Evolutionary conservation across 1,284 basidiomycete genomes (phyloP).

Genomic region (Microbotryum saponariae): DNA sequence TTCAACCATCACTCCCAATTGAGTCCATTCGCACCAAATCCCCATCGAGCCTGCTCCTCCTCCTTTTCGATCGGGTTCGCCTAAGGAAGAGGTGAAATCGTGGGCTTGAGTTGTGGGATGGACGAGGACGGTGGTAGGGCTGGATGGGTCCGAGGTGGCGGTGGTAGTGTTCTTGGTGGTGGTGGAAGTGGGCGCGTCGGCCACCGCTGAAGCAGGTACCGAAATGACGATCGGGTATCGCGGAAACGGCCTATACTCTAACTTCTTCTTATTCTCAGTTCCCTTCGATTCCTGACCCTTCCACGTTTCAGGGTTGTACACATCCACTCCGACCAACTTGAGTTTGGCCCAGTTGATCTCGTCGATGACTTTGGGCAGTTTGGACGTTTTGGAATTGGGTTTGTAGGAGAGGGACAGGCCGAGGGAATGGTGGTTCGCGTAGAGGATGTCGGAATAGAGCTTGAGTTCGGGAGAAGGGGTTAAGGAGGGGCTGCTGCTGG

Average conservation of each 20-base stretch:
- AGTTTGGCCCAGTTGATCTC: constrained; percentile 52
- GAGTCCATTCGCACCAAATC: constrained; percentile 86
- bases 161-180: constrained; percentile 37
- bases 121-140: constrained; percentile 46
- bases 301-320: constrained; percentile 55
- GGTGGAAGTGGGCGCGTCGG: constrained; percentile 3
- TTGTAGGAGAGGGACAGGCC: constrained; percentile 70
- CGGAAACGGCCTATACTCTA: constrained; percentile 25
- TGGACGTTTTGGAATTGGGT: constrained; percentile 53
- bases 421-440: constrained; percentile 69
- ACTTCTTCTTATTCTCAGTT: constrained; percentile 11
- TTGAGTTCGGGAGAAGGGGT: constrained; percentile 54
- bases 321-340: constrained; percentile 61
- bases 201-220: constrained; percentile 45
- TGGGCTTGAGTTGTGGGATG: constrained; percentile 56
- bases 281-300: neutral
- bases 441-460: constrained; percentile 68
- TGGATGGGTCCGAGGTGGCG: constrained; percentile 42
- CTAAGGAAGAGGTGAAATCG: constrained; percentile 61
- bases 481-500: no score
- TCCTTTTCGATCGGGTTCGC: constrained; percentile 78
- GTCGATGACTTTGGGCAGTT: constrained; percentile 45
- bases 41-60: constrained; percentile 70
- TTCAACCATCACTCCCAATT: constrained; percentile 68
- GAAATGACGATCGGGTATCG: constrained; percentile 53